Base-by-base conservation (phyloP, 495 filamentous ascomycete genomes). In the Penicillium roqueforti region DNA sequence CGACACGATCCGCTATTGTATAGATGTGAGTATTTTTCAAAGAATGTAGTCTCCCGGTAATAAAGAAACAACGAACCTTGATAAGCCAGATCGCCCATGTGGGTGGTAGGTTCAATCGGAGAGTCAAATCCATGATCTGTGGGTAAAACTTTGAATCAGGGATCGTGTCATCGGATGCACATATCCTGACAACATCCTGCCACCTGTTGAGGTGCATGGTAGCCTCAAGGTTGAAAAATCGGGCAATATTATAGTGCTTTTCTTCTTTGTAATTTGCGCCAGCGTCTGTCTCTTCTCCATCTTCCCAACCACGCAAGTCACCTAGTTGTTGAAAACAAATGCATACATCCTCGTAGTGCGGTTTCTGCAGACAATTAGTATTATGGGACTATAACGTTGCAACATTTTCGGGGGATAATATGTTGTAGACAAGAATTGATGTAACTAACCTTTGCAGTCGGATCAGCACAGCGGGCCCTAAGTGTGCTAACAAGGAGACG, bases 171-270 rank as follows among this genome's bases (percentile, higher is more conserved):
- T 28, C 10, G 23, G 36, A 26, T 18, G 13, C 14, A 26, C 34
- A 50, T 16, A 40, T 28, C 2, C 19, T 16, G 20, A 11, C 1
- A 14, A 50, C 13, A 18, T 50, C 47, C 0, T 40, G 7, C 47
- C 47, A 50, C 2, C 14, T 23, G 2, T 3, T n/a, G 11, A 50
- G 47, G 8, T 39, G 6, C 34, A 38, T 39, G 6, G 47, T 16
- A 6, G 47, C 47, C 16, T 50, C 47, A 13, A 50, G 18, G 34
- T 50, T 11, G 4, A 39, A 39, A 9, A 50, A 50, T 39, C 11
- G n/a, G n/a, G 34, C 47, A 19, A 19, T 29, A 11, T 16, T 9
- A 40, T 6, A 18, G 9, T 50, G 47, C 25, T 11, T 18, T 23
- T 13, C 23, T 50, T 50, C 47, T 19, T 28, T 38, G 3, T 6